Evolutionary conservation across 2,329 filamentous ascomycete species (phyloP), one percentile per base, ranked within the genome.

Genomic region (Mycogone perniciosa): DNA sequence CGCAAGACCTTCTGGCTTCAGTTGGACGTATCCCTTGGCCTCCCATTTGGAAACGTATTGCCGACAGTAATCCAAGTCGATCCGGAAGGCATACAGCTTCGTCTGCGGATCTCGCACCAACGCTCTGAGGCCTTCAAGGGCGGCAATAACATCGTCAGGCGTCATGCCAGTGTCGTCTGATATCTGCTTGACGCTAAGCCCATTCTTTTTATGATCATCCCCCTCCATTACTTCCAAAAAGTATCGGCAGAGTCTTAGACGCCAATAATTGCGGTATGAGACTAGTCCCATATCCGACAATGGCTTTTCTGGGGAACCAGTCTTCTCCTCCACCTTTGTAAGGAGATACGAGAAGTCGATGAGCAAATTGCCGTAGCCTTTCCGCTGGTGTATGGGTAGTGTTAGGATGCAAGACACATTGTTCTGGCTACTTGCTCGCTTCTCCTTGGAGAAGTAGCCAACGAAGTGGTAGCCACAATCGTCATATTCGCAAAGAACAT

Each of bases 361-460:
- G 43, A 99, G 79, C 26, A 97, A 83, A 62, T 96, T 92, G 5
- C 95, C 93, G 60, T 97, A 99, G 51, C 93, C 93, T 67, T 96
- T 96, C 50, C 95, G 85, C 71, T 96, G 92, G 64, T 97, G 93
- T 49, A 97, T 96, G 0, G 93, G 93, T 37, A 99, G 74, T 4
- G 95, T 96, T 44, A 99, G 74, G 59, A 99, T 99, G 68, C 93
- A 99, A 7, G 90, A 96, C 44, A 99, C 93, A 58, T 99, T 99
- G 68, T 99, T 97, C 60, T 91, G 86, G 54, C 90, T 95, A 67
- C 89, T 92, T 2, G 89, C 86, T 40, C 95, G 80, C 71, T 99
- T 99, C 71, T 99, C 93, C 67, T 99, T 99, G 46, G 93, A 97
- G 62, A 99, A 99, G 65, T 99, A 99, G n/a, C 93, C 93, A 29